Evolutionary conservation across 2,329 filamentous ascomycete species (phyloP).

Genomic region (Sarocladiaceae sp.): DNA sequence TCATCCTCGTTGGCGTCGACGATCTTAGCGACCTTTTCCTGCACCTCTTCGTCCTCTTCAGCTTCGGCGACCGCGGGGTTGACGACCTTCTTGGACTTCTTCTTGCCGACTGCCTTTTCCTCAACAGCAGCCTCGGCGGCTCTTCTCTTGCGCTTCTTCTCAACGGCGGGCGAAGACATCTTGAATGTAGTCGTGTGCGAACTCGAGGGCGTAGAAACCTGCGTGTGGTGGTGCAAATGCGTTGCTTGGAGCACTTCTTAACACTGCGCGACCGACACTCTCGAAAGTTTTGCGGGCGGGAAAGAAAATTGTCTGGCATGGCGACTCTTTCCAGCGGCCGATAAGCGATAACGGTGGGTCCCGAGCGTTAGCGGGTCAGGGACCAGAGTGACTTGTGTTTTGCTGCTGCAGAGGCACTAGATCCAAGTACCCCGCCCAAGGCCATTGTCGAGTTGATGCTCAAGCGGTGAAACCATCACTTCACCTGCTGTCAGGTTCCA

Average conservation of each 20-base stretch:
- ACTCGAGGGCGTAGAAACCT: background rate
- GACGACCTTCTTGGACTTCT: conserved; percentile 41
- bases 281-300: conserved; percentile 8
- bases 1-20: conserved; percentile 18
- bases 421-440: background rate
- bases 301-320: conserved; percentile 8
- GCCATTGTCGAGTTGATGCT: too few relatives aligned
- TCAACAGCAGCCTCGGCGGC: conserved; percentile 26
- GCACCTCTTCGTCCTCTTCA: conserved; percentile 23
- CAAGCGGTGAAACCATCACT: too few relatives aligned
- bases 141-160: conserved; percentile 42
- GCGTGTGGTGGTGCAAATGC: background rate
- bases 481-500: too few relatives aligned
- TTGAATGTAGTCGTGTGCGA: conserved; percentile 15
- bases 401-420: background rate
- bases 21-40: conserved; percentile 24
- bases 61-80: conserved; percentile 23
- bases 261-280: background rate
- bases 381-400: background rate
- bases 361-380: too few relatives aligned
- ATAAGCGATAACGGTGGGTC: conserved; percentile 6
- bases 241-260: background rate
- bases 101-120: conserved; percentile 25
- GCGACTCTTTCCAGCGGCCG: background rate
- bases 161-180: conserved; percentile 30